phyloP scores from a whole-genome alignment of 176 grass and related monocot genomes.

The Poa pratensis region DNA sequence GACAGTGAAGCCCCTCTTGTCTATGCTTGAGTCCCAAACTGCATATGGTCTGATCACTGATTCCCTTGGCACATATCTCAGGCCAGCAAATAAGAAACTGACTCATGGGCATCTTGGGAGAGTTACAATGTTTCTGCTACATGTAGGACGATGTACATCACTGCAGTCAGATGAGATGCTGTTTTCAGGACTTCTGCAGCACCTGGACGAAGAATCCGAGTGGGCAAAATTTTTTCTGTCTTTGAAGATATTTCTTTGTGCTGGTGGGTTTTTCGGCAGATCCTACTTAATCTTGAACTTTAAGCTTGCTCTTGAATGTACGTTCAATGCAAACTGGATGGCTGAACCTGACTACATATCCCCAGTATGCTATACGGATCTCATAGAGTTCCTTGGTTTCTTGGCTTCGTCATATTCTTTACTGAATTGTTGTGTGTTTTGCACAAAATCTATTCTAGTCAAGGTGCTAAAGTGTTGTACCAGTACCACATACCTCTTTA shows the following conservation, averaged over 20 bases:
- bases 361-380: conserved; percentile 54
- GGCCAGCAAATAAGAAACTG: conserved; percentile 28
- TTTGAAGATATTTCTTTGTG: conserved; percentile 41
- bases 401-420: conserved; percentile 46
- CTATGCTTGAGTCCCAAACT: conserved; percentile 30
- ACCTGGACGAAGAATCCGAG: conserved; percentile 7
- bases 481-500: conserved; percentile 44
- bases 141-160: conserved; percentile 26
- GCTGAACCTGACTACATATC: conserved; percentile 48
- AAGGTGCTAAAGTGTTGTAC: conserved; percentile 56
- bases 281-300: conserved; percentile 42
- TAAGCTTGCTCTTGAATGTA: conserved; percentile 48
- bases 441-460: conserved; percentile 55
- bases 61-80: conserved; percentile 36
- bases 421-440: conserved; percentile 32
- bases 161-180: conserved; percentile 22
- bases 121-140: conserved; percentile 50
- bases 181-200: conserved; percentile 33
- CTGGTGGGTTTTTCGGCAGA: conserved; percentile 33
- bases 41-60: conserved; percentile 42
- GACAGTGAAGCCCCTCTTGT: conserved; percentile 27
- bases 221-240: conserved; percentile 53
- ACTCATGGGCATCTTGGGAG: conserved; percentile 58
- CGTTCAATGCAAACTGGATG: conserved; percentile 43
- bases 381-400: conserved; percentile 62